These are phyloP conservation scores for Aspergillus sp. DNA, from an alignment of 2,329 filamentous ascomycete species.

Conservation along the genomic window DNA sequence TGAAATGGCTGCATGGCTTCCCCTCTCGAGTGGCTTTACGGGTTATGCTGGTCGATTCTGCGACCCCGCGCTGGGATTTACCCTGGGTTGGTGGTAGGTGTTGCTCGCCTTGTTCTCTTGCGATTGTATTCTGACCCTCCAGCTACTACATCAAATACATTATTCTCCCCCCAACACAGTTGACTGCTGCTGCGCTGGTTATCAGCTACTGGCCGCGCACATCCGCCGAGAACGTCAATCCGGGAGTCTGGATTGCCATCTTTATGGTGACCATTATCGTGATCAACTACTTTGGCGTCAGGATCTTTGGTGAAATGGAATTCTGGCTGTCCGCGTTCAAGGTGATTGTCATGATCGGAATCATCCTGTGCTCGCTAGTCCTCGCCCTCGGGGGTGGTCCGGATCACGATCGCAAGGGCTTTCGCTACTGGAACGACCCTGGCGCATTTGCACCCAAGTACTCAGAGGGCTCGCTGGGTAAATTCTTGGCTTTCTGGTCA, in stretches of 20 bases:
- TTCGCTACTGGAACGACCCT: slow-evolving; percentile 68
- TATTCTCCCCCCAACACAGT: slow-evolving; percentile 81
- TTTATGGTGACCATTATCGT: slow-evolving; percentile 65
- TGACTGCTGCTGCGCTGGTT: slow-evolving; percentile 77
- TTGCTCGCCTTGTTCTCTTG: not conserved
- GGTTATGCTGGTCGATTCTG: slow-evolving; percentile 79
- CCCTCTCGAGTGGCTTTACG: slow-evolving; percentile 76
- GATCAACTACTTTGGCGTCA: slow-evolving; percentile 73
- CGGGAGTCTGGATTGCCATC: slow-evolving; percentile 77
- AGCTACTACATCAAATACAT: slow-evolving; percentile 74
- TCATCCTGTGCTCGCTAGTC: slow-evolving; percentile 68
- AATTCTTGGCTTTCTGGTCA: slow-evolving; percentile 69
- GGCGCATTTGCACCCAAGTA: slow-evolving; percentile 61
- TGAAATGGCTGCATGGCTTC: slow-evolving; percentile 84
- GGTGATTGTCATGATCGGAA: slow-evolving; percentile 66
- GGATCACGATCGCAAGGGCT: slow-evolving; percentile 64
- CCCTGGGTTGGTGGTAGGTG: slow-evolving; percentile 70
- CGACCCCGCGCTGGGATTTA: slow-evolving; percentile 79
- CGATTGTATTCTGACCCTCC: not conserved
- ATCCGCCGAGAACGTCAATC: slow-evolving; percentile 68
- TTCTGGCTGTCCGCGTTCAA: slow-evolving; percentile 67
- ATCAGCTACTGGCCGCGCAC: slow-evolving; percentile 70
- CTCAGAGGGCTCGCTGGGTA: slow-evolving; percentile 50
- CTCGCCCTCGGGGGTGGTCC: slow-evolving; percentile 69
- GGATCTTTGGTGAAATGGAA: slow-evolving; percentile 71